phyloP scores from a whole-genome alignment of 2,329 filamentous ascomycete species.

The Microcyclosporella mali region DNA sequence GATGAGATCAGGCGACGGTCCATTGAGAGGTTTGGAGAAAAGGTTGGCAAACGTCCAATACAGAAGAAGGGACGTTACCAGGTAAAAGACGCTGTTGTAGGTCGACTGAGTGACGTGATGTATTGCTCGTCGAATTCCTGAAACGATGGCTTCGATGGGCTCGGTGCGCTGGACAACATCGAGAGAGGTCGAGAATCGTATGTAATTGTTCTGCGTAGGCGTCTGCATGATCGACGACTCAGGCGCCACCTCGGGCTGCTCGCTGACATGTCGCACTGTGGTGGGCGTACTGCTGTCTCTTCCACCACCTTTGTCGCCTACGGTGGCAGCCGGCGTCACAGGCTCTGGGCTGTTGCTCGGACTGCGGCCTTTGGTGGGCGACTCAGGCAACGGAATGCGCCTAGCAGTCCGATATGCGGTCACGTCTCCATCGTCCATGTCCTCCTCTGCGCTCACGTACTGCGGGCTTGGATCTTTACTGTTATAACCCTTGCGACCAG shows the following conservation, averaged over 20 bases:
- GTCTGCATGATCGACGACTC: constrained; percentile 20
- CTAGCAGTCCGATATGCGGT: constrained; percentile 27
- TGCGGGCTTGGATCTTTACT: constrained; percentile 56
- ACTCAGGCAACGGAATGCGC: constrained; percentile 53
- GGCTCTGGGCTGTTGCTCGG: constrained; percentile 29
- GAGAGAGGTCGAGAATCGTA: constrained; percentile 78
- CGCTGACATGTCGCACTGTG: constrained; percentile 16
- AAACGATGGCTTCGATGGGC: constrained; percentile 68
- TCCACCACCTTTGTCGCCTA: constrained; percentile 19
- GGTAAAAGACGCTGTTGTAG: constrained; percentile 57
- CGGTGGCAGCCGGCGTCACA: constrained; percentile 10
- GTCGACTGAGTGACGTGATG: constrained; percentile 62
- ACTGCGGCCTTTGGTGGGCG: constrained; percentile 38
- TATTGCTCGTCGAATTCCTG: constrained; percentile 56
- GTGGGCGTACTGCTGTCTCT: constrained; percentile 8
- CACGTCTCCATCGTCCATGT: constrained; percentile 46
- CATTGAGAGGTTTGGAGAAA: constrained; percentile 60
- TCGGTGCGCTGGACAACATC: constrained; percentile 84
- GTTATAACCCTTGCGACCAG: constrained; percentile 43
- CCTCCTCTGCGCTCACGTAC: constrained; percentile 48
- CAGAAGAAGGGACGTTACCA: constrained; percentile 58
- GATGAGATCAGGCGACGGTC: constrained; percentile 73
- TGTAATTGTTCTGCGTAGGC: constrained; percentile 45
- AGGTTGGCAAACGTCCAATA: constrained; percentile 60
- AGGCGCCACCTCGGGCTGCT: constrained; percentile 15